Base-by-base conservation (phyloP, 1,139 yeast genomes). In the Scheffersomyces segobiensis region DNA sequence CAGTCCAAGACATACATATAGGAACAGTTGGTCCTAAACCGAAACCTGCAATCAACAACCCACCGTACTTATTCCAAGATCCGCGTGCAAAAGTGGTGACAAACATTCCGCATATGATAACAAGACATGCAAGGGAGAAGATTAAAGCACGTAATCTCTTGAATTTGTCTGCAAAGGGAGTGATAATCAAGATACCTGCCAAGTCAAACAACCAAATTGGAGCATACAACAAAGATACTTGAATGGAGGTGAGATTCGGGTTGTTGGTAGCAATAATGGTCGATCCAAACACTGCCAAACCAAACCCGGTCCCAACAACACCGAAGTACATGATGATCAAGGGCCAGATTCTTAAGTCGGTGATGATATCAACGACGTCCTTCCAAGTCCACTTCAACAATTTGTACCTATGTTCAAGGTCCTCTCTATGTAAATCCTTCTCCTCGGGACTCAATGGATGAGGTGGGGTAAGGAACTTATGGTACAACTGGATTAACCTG, bases 21-120 rank as follows among this genome's bases (percentile, higher is more conserved):
- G 97, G 97, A 24, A 91, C 96, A 0, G 97, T 91, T 21, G 97
- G 96, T 14, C 97, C 97, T 52, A 91, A 80, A 0, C 97, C 97
- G 67, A 87, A 90, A 0, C 97, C 97, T 21, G 91, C 86, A 67
- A 91, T 87, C 58, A 91, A 79, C 58, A 91, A 79, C 0, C 97
- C 97, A 3, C 86, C 96, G 70, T 91, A 91, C 64, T 86, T 83
- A 59, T 84, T 81, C 97, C 97, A 91, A 39, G 85, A 74, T 1
- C 87, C 89, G 17, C 79, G 78, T 0, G 96, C 96, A 71, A 79
- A 91, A 0, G 97, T 90, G 46, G 91, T 87, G 10, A 90, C 92
- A 56, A 89, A 75, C 73, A 91, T 75, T 1, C 97, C 97, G 48
- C 82, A 78, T 51, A 91, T 91, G 67, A 91, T 89, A 53, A 91